These are phyloP conservation scores for Reticulascus tulasneorum DNA, from an alignment of 2,329 filamentous ascomycete genomes.

Conservation along the genomic window DNA sequence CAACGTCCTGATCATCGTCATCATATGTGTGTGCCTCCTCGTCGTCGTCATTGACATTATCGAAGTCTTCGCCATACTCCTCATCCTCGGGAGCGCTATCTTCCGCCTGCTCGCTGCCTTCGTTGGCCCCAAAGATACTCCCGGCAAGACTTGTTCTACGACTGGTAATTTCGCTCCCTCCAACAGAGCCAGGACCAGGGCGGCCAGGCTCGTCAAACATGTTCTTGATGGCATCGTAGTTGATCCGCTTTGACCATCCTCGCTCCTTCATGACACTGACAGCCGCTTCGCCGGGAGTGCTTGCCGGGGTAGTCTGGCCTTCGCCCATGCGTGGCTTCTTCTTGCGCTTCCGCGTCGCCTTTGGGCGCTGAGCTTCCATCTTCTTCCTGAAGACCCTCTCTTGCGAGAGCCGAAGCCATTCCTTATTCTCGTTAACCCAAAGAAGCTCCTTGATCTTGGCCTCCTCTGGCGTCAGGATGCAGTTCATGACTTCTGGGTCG, in stretches of 20 bases:
- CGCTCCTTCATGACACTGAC: slow-evolving; percentile 64
- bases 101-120: slow-evolving; percentile 30
- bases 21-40: slow-evolving; percentile 19
- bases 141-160: slow-evolving; percentile 27
- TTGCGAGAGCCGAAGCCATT: slow-evolving; percentile 84
- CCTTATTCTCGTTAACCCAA: slow-evolving; percentile 93
- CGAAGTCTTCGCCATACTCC: slow-evolving; percentile 21
- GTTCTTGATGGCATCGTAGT: slow-evolving; percentile 61
- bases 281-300: slow-evolving; percentile 65
- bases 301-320: slow-evolving; percentile 62
- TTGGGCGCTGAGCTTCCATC: slow-evolving; percentile 53
- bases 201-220: slow-evolving; percentile 48
- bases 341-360: slow-evolving; percentile 51
- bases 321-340: slow-evolving; percentile 59
- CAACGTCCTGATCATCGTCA: slow-evolving; percentile 10
- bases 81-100: slow-evolving; percentile 31
- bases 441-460: slow-evolving; percentile 81
- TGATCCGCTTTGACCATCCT: slow-evolving; percentile 70
- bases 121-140: slow-evolving; percentile 26
- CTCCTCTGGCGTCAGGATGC: slow-evolving; percentile 70
- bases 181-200: slow-evolving; percentile 44
- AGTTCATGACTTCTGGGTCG: slow-evolving; percentile 82
- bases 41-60: slow-evolving; percentile 25
- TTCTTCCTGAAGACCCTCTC: slow-evolving; percentile 76
- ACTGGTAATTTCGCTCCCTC: slow-evolving; percentile 39